These are phyloP conservation scores for Picochlorum sp. DNA, from an alignment of 139 green algal species.

Conservation along the genomic window DNA sequence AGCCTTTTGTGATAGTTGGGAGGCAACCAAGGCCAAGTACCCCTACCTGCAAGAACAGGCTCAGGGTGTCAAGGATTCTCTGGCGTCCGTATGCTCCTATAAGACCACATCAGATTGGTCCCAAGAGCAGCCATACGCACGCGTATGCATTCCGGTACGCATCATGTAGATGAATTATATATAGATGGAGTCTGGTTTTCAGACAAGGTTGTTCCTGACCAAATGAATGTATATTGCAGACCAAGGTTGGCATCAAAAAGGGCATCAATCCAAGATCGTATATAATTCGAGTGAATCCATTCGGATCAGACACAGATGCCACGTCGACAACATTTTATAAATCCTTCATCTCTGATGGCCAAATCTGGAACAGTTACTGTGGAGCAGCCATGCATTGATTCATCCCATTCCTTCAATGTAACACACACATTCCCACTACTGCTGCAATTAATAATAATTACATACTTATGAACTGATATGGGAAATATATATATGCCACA, in stretches of 20 bases:
- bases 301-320: not conserved
- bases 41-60: slow-evolving; percentile 2
- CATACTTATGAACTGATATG: no score
- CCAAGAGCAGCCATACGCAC: not conserved
- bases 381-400: not conserved
- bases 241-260: not conserved
- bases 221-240: not conserved
- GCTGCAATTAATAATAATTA: no score
- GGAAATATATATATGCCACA: no score
- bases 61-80: not conserved
- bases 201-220: not conserved
- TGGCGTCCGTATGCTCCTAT: not conserved
- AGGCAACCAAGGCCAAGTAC: slow-evolving; percentile 1
- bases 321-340: not conserved
- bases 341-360: slow-evolving; percentile 1
- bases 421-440: no score
- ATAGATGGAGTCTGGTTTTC: not conserved
- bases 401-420: no score
- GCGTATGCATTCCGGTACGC: not conserved
- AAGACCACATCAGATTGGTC: not conserved
- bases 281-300: slow-evolving; percentile 2
- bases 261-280: not conserved
- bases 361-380: not conserved
- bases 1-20: not conserved
- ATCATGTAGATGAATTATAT: not conserved